These are phyloP conservation scores for Triglochin maritima DNA, from an alignment of 106 monocot genomes.

Conservation along the genomic window DNA sequence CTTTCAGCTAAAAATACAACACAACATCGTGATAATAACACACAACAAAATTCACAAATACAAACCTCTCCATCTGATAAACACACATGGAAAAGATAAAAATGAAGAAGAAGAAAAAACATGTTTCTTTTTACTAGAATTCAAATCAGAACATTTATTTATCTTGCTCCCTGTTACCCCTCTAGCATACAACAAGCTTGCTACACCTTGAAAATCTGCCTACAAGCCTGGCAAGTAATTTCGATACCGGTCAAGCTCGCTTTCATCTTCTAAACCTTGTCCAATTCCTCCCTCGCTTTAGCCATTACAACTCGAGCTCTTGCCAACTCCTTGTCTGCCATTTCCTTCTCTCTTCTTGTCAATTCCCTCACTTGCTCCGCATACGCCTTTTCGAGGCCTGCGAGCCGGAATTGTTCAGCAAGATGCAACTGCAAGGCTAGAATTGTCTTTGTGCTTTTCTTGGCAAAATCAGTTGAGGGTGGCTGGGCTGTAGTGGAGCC, in stretches of 20 bases:
- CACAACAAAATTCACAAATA: too few relatives aligned
- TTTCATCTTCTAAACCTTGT: slow-evolving; percentile 74
- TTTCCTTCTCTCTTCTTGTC: slow-evolving; percentile 52
- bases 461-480: slow-evolving; percentile 13
- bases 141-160: too few relatives aligned
- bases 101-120: too few relatives aligned
- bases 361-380: slow-evolving; percentile 60
- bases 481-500: slow-evolving; percentile 7
- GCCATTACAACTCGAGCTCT: slow-evolving; percentile 69
- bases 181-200: too few relatives aligned
- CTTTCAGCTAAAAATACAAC: too few relatives aligned
- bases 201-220: slow-evolving; percentile 38
- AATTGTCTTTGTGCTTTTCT: slow-evolving; percentile 10
- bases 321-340: slow-evolving; percentile 65
- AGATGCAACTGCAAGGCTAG: slow-evolving; percentile 43
- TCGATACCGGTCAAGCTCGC: slow-evolving; percentile 34
- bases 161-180: too few relatives aligned
- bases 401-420: slow-evolving; percentile 49
- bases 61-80: too few relatives aligned
- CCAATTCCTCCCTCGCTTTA: slow-evolving; percentile 53
- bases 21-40: too few relatives aligned
- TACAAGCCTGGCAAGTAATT: slow-evolving; percentile 64
- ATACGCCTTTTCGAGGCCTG: slow-evolving; percentile 50
- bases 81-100: too few relatives aligned
- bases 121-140: too few relatives aligned